phyloP scores from a whole-genome alignment of 441 rosid species.

The Melastoma candidum region DNA sequence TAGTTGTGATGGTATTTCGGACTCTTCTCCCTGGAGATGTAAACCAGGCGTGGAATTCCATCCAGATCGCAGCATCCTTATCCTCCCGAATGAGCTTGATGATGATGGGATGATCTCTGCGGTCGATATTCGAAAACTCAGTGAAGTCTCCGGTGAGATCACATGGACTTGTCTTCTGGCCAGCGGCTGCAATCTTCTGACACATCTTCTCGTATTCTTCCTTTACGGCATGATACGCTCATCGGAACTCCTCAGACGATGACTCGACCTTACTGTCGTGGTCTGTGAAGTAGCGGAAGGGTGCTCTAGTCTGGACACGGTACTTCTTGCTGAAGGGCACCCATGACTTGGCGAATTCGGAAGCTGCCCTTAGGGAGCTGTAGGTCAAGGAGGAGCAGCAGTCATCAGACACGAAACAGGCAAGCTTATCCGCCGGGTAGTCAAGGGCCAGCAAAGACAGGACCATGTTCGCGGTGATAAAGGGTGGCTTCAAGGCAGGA shows the following conservation, averaged over 20 bases:
- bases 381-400: slow-evolving; percentile 55
- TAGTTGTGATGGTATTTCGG: slow-evolving; percentile 43
- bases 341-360: slow-evolving; percentile 50
- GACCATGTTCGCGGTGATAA: slow-evolving; percentile 58
- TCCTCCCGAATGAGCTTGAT: slow-evolving; percentile 32
- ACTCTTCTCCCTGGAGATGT: slow-evolving; percentile 53
- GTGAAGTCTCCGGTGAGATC: no score
- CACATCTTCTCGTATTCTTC: background rate
- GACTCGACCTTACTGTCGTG: background rate
- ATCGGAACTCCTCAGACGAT: slow-evolving; percentile 27
- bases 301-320: slow-evolving; percentile 34
- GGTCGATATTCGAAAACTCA: no score
- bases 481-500: slow-evolving; percentile 57
- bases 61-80: slow-evolving; percentile 14
- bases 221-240: slow-evolving; percentile 41
- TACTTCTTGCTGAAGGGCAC: slow-evolving; percentile 45
- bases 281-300: slow-evolving; percentile 18
- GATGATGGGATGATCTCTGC: no score
- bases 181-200: no score
- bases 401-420: slow-evolving; percentile 66
- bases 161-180: no score
- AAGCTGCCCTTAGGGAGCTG: slow-evolving; percentile 61
- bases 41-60: slow-evolving; percentile 46
- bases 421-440: slow-evolving; percentile 54
- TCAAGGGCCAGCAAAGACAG: slow-evolving; percentile 53